Evolutionary conservation across 2,329 filamentous ascomycete genomes (phyloP).

Genomic region (Fusarium poae): DNA sequence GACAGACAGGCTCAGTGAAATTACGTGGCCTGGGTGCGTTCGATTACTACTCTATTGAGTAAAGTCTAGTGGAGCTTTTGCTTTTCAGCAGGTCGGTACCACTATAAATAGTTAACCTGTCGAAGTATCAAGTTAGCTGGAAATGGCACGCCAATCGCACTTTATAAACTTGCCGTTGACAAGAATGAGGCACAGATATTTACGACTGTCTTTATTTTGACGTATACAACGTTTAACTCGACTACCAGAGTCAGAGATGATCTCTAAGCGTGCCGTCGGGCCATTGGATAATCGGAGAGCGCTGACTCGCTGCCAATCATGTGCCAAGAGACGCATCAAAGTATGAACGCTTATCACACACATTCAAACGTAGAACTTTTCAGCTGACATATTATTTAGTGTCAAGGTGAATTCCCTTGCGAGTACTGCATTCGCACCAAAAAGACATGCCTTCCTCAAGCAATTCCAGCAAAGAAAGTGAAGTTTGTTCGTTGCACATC

Average conservation of each 20-base stretch:
- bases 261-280: constrained; percentile 36
- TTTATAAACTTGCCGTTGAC: too few relatives aligned
- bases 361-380: fast-evolving
- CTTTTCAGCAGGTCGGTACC: too few relatives aligned
- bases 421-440: constrained; percentile 46
- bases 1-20: not conserved
- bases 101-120: not conserved
- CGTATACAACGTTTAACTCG: too few relatives aligned
- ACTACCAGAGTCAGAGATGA: not conserved
- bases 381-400: constrained; percentile 28
- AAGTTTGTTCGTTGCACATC: constrained; percentile 29
- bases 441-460: constrained; percentile 42
- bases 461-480: fast-evolving
- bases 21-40: constrained; percentile 15
- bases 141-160: too few relatives aligned
- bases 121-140: too few relatives aligned
- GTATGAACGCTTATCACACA: constrained; percentile 8
- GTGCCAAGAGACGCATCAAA: constrained; percentile 48
- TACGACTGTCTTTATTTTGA: too few relatives aligned
- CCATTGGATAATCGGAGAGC: constrained; percentile 47
- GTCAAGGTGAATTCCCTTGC: constrained; percentile 46
- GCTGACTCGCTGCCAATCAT: constrained; percentile 46
- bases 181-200: not conserved
- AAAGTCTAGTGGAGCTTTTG: not conserved
- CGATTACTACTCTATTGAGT: constrained; percentile 26